Evolutionary conservation across 1,139 yeast genomes (phyloP), one percentile per base, ranked within the genome.

Genomic region (Debaryomyces fabryi): DNA sequence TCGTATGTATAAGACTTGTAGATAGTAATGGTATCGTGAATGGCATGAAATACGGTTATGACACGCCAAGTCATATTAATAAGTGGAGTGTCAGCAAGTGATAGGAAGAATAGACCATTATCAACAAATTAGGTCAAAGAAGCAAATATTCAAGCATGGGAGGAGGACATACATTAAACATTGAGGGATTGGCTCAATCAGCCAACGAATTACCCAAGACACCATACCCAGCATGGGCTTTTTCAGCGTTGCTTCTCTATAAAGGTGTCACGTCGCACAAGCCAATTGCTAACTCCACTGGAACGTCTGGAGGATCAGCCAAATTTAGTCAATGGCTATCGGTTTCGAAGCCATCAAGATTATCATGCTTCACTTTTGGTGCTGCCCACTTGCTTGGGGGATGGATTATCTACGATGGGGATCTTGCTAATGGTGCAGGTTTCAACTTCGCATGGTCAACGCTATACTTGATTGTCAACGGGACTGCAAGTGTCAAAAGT

Each of bases 361-460:
- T 63, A 2, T 66, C 78, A 7, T 73, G 79, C 52, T 67, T 65
- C 39, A 57, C 69, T 7, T 90, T 89, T 63, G 92, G 96, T 5
- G 71, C 82, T 0, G 86, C 92, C 29, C 75, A 83, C 55, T 88
- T 86, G 1, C 68, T 88, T 15, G 97, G 97, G 23, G 89, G 92
- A 13, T 88, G 82, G 74, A 86, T 92, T 74, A 81, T 87, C 48
- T 74, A 74, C 56, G 98, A 92, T 62, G 88, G 91, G 15, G 97
- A 91, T 60, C 71, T 83, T 34, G 78, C 81, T 46, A 86, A 89
- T 67, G 98, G 97, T 6, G 81, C 96, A 1, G 98, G 97, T 0
- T 89, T 93, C 67, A 76, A 83, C 6, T 79, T 88, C 59, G 96
- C 96, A 3, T 93, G 98, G 98, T 82, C 91, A 13, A 64, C 88